Conservation (phyloP, 371 early-diverging fungal species). For the Haplosporangium sp. region DNA sequence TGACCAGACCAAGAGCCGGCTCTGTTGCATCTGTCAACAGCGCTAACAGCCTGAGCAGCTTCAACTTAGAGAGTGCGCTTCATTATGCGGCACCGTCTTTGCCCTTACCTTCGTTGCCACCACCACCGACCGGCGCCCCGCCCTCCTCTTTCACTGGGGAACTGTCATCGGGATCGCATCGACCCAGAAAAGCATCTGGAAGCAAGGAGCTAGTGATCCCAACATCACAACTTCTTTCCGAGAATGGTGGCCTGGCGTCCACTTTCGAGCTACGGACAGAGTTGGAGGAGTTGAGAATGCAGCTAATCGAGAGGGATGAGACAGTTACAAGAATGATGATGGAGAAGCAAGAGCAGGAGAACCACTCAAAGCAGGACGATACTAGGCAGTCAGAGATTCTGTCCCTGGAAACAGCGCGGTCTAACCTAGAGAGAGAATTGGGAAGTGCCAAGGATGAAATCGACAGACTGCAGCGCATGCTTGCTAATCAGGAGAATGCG, state of each 20-base stretch:
- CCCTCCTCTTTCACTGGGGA: not conserved
- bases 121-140: constrained; percentile 9
- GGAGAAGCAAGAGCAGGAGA: not conserved
- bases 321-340: not conserved
- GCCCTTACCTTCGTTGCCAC: constrained; percentile 39
- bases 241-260: not conserved
- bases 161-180: not conserved
- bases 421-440: constrained; percentile 13
- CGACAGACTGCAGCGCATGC: constrained; percentile 10
- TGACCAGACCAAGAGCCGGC: constrained; percentile 23
- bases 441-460: constrained; percentile 16
- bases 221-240: constrained; percentile 19
- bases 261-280: constrained; percentile 1
- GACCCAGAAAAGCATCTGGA: constrained; percentile 26
- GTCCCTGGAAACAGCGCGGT: not conserved
- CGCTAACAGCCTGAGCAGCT: constrained; percentile 10
- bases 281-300: constrained; percentile 10
- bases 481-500: no score
- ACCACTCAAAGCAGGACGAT: not conserved
- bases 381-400: not conserved
- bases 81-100: constrained; percentile 25
- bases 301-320: constrained; percentile 11
- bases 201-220: constrained; percentile 25
- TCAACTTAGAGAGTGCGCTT: constrained; percentile 17
- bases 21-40: constrained; percentile 24